Conservation (phyloP, 176 grass and related monocot genomes). For the Coix lacrymajobi region DNA sequence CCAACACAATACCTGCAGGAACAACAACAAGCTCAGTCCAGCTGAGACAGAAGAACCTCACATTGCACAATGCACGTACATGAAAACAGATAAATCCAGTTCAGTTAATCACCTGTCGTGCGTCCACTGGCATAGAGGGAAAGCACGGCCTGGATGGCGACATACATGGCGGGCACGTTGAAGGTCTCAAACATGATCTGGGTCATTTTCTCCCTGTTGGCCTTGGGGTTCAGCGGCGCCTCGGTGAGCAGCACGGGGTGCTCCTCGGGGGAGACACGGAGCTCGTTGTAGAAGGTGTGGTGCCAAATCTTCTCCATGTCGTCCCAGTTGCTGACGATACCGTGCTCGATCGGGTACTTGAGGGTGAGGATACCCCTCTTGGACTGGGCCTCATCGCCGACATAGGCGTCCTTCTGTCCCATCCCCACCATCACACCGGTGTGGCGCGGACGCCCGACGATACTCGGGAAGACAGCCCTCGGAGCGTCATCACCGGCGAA, state of each 20-base stretch:
- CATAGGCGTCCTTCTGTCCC: slow-evolving; percentile 81
- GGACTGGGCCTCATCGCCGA: slow-evolving; percentile 68
- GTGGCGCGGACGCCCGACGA: slow-evolving; percentile 59
- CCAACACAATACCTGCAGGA: too few relatives aligned
- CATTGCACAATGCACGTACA: too few relatives aligned
- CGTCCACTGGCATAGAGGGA: too few relatives aligned
- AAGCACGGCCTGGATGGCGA: too few relatives aligned
- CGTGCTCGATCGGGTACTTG: slow-evolving; percentile 78
- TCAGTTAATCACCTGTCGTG: too few relatives aligned
- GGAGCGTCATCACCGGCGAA: slow-evolving; percentile 68
- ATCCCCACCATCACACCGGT: slow-evolving; percentile 75
- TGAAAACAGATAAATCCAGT: too few relatives aligned
- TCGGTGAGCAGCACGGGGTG: slow-evolving; percentile 67
- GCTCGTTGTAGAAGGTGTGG: slow-evolving; percentile 84
- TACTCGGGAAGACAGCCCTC: slow-evolving; percentile 70
- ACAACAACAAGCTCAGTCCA: too few relatives aligned
- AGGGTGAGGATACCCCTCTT: slow-evolving; percentile 75
- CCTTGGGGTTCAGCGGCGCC: slow-evolving; percentile 77
- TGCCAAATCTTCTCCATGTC: slow-evolving; percentile 92
- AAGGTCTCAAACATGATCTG: slow-evolving; percentile 88
- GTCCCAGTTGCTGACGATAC: slow-evolving; percentile 78
- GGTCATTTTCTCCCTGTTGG: slow-evolving; percentile 76
- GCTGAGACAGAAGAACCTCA: too few relatives aligned
- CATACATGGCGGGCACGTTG: too few relatives aligned
- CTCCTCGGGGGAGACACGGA: slow-evolving; percentile 66